These are phyloP conservation scores for Gymnopilus dilepis DNA, from an alignment of 768 basidiomycete genomes.

Conservation along the genomic window DNA sequence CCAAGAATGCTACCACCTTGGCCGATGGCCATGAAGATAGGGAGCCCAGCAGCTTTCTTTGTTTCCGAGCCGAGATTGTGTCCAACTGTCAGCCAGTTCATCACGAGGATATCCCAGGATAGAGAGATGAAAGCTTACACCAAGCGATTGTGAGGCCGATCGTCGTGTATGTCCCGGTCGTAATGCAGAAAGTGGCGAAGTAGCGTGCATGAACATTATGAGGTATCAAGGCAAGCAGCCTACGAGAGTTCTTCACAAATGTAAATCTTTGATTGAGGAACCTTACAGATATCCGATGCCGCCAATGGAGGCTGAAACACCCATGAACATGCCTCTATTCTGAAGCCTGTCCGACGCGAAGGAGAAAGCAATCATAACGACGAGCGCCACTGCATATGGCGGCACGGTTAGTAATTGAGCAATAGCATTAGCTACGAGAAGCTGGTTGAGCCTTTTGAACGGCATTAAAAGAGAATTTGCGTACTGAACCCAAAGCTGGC, in stretches of 20 bases:
- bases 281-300: constrained; percentile 69
- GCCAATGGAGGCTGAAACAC: constrained; percentile 47
- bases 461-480: constrained; percentile 30
- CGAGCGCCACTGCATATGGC: constrained; percentile 75
- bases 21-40: constrained; percentile 81
- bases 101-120: background rate
- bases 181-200: constrained; percentile 80
- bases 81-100: constrained; percentile 46
- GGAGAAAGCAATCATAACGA: constrained; percentile 61
- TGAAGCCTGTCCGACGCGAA: constrained; percentile 72
- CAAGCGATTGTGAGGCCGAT: constrained; percentile 79
- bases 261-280: background rate
- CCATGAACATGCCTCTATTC: constrained; percentile 57
- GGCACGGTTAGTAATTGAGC: constrained; percentile 82
- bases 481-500: constrained; percentile 72
- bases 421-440: constrained; percentile 58
- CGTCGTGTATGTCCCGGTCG: constrained; percentile 75
- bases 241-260: constrained; percentile 27
- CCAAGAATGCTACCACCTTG: constrained; percentile 78
- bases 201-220: constrained; percentile 68
- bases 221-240: constrained; percentile 61
- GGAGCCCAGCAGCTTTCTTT: constrained; percentile 76
- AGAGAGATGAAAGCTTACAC: constrained; percentile 53
- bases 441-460: background rate
- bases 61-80: constrained; percentile 82